These are phyloP conservation scores for Phytophthora melonis DNA, from an alignment of 352 stramenopile species.

Conservation along the genomic window DNA sequence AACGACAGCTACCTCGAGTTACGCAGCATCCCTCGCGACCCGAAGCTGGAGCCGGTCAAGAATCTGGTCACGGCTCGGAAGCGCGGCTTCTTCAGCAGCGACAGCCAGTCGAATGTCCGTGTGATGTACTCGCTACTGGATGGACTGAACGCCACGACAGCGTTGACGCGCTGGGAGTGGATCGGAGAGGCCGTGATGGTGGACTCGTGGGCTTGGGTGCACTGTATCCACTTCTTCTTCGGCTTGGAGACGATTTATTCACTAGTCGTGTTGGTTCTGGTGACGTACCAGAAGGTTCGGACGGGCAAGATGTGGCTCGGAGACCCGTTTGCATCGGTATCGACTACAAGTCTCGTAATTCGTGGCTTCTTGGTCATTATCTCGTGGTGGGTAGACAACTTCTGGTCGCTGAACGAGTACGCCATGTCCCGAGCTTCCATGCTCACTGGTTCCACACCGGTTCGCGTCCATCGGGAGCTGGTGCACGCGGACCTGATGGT, in stretches of 20 bases:
- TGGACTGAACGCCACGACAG: constrained; percentile 19
- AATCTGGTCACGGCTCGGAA: constrained; percentile 36
- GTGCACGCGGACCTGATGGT: constrained; percentile 48
- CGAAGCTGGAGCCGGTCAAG: constrained; percentile 32
- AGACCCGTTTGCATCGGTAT: constrained; percentile 51
- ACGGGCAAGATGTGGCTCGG: constrained; percentile 53
- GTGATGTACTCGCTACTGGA: constrained; percentile 33
- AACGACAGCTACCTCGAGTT: constrained; percentile 34
- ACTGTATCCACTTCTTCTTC: constrained; percentile 51
- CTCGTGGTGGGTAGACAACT: constrained; percentile 41
- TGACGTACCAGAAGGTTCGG: constrained; percentile 42
- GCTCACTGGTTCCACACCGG: constrained; percentile 16
- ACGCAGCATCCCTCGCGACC: constrained; percentile 25
- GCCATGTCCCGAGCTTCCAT: constrained; percentile 37
- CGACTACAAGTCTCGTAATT: constrained; percentile 25
- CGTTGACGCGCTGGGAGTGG: constrained; percentile 34
- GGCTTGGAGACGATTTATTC: constrained; percentile 38
- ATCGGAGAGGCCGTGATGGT: constrained; percentile 22
- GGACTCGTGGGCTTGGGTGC: constrained; percentile 55
- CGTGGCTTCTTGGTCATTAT: constrained; percentile 34
- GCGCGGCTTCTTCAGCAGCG: constrained; percentile 42
- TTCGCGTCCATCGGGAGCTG: constrained; percentile 36
- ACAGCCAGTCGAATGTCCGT: constrained; percentile 39
- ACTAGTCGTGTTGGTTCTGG: constrained; percentile 39
- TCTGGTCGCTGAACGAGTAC: constrained; percentile 54